Evolutionary conservation across 768 basidiomycete genomes (phyloP), one percentile per base, ranked within the genome.

Genomic region (Gyrodon lividus): DNA sequence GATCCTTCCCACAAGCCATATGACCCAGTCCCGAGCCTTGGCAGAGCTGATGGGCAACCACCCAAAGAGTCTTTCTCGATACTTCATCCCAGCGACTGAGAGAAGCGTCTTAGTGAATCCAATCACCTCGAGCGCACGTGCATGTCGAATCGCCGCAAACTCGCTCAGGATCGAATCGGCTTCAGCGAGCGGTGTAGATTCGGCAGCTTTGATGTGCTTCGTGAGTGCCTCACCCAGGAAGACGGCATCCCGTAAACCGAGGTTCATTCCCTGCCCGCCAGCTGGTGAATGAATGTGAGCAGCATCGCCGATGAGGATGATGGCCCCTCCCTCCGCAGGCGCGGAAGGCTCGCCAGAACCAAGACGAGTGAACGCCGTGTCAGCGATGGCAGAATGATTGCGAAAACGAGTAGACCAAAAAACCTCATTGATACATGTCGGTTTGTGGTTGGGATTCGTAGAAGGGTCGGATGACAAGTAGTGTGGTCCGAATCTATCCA

Each of bases 181-280:
- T n/a, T 56, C 57, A 6, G 52, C 17, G 13, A 44, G 23, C 2
- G 58, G 17, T 20, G 42, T 38, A 0, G 50, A 52, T 35, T 60
- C 49, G 3, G 52, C 10, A 26, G 55, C 57, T 4, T 37, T 55
- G 1, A 73, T 51, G 59, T 76, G 75, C n/a, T 68, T 62, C 16
- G 64, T 60, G 35, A 82, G 61, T 6, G 59, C 71, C n/a, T 73
- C 69, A 5, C 74, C 79, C 4, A 81, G 70, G 43, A 69, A 66
- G 19, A 80, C 61, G 6, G 75, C 79, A 52, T 82, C 81, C 14
- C 79, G 72, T n/a, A 82, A 64, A 5, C 80, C 78, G n/a, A 82
- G 72, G 54, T 81, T 80, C 79, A 82, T 78, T 10, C 80, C 81
- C 48, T 80, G 79, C 1, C 81, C 81, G 1, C 80, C 81, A 6